Evolutionary conservation across 106 monocot genomes (phyloP), one percentile per base, ranked within the genome.

Genomic region (Platanthera zijinensis): DNA sequence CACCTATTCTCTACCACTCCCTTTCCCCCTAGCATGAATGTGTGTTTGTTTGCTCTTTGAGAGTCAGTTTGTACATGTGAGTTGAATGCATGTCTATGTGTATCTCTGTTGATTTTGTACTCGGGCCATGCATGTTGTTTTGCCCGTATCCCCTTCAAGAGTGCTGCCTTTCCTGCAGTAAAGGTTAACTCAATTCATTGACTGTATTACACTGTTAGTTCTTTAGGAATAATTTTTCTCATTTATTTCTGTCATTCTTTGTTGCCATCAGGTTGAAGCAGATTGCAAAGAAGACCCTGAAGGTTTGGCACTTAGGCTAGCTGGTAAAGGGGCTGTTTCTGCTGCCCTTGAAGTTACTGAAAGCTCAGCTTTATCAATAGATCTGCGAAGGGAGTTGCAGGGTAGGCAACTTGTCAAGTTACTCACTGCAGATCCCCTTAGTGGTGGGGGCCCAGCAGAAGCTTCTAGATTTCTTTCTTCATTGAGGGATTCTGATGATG

Each of bases 341-440:
- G 96, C 96, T 82, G 96, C 96, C 72, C 57, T 96, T 57, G 89
- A 96, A 82, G 96, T 96, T 72, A 89, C 93, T 81, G 93, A 96
- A 80, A 89, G 90, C 84, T 86, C 93, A 79, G 84, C 89, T 59
- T 80, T 93, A 76, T 86, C 93, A 14, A 82, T 89, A 80, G 87
- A 89, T 85, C 83, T 96, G 78, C 85, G 93, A 28, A 84, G 93
- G 78, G 96, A 97, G 84, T 78, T 97, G 76, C 92, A 96, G 76
- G 96, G 90, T 21, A 79, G 90, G 45, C 96, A 96, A 77, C 93
- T 96, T 70, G 96, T 96, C 69, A 96, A 96, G 77, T 83, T 96
- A 76, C 85, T 96, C 11, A 93, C 89, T 45, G 78, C 88, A 53
- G 93, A 96, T 81, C 96, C 96, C 77, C 88, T 96, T 73, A 93